Evolutionary conservation across 2,329 filamentous ascomycete species (phyloP), one percentile per base, ranked within the genome.

Genomic region (Immersiporthe knoxdaviesiana): DNA sequence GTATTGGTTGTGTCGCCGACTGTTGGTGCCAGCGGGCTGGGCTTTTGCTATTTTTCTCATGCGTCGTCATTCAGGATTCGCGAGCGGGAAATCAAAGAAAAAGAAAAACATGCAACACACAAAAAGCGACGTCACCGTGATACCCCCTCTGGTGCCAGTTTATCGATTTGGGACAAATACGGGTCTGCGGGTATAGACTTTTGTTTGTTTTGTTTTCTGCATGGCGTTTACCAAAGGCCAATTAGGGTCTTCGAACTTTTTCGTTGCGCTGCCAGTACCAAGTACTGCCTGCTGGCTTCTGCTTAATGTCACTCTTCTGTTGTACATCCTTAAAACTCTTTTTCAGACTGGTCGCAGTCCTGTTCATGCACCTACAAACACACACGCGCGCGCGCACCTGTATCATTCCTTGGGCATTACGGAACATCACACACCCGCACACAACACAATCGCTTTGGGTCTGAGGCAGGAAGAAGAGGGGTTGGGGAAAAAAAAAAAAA

Each of bases 21-120:
- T 41, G 39, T 30, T 62, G 44, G 59, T 60, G 63, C 68, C 68
- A 69, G 65, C 64, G 37, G 52, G 64, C 64, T 69, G 65, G 65
- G 47, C 67, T 27, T 62, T 59, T 69, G 10, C 56, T 50, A 39
- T 41, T 24, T 37, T 18, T 16, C 6, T 32, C 3, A 14, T 14
- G 6, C 11, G 6, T 39, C 37, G 11, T 52, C 5, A 12, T 24
- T 12, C 24, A 56, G 24, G 52, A 18, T 30, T 16, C 12, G 52
- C 4, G 27, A 16, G 24, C 11, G 27, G 52, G 27, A 32, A 30
- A 16, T n/a, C 2, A 54, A 56, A 56, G 30, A 27, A 24, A 52
- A 27, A 52, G 6, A 8, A n/a, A n/a, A n/a, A n/a, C n/a, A n/a
- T n/a, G 24, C n/a, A 52, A 24, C 10, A 56, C 24, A 56, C 35